These are phyloP conservation scores for Ceratobasidium sp. DNA, from an alignment of 1,284 basidiomycete genomes.

Conservation along the genomic window DNA sequence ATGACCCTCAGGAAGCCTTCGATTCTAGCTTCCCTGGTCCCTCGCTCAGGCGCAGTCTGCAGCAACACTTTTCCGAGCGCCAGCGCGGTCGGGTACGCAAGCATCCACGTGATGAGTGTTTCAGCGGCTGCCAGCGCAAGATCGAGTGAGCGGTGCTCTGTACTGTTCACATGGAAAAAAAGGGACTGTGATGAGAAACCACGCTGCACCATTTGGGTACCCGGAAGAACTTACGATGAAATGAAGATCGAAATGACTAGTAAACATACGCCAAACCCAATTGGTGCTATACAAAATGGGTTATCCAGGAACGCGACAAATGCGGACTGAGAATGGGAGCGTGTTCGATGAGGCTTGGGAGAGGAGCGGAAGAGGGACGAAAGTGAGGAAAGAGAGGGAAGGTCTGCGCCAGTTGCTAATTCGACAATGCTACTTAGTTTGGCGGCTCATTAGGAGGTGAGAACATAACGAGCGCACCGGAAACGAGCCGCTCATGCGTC, in stretches of 20 bases:
- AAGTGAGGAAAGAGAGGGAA: conserved; percentile 65
- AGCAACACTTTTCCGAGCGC: conserved; percentile 86
- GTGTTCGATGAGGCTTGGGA: conserved; percentile 57
- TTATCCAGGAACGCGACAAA: conserved; percentile 68
- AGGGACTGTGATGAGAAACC: too few species aligned
- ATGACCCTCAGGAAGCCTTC: conserved; percentile 81
- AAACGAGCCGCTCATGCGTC: conserved; percentile 38
- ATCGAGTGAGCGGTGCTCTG: conserved; percentile 77
- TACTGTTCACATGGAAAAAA: conserved; percentile 55
- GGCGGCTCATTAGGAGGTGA: too few species aligned
- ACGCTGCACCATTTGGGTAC: background rate
- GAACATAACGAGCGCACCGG: conserved; percentile 10
- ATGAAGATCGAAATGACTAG: conserved; percentile 57
- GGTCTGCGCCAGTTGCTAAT: conserved; percentile 60
- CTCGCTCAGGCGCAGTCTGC: conserved; percentile 84
- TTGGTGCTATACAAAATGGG: conserved; percentile 63
- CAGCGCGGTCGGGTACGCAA: conserved; percentile 84
- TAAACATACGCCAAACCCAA: conserved; percentile 62
- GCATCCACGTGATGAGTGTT: conserved; percentile 79
- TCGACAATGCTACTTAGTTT: background rate
- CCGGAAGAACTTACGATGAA: conserved; percentile 63
- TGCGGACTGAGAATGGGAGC: conserved; percentile 58
- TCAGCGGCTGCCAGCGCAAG: conserved; percentile 80
- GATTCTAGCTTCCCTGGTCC: conserved; percentile 71
- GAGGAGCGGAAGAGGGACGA: conserved; percentile 59